A percentile compares a stretch with the other conserved stretches of the same genome.
These are phyloP conservation scores for Tylopilus orsonianus DNA, from an alignment of 1,284 basidiomycete species.

Conservation along the genomic window DNA sequence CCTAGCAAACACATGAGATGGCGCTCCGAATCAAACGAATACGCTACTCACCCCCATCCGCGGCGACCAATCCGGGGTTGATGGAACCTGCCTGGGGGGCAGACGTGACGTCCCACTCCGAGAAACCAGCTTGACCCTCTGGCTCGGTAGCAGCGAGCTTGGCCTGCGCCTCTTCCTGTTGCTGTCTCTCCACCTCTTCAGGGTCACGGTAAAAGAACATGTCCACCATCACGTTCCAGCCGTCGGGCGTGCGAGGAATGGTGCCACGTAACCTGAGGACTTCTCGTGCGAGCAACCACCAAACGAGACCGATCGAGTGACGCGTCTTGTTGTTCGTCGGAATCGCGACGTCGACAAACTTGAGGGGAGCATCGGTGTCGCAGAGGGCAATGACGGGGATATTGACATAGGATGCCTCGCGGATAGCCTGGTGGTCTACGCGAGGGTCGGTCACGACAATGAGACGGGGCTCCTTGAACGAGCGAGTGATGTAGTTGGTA, in stretches of 20 bases:
- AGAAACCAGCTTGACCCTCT: conserved; percentile 41
- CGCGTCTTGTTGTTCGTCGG: conserved; percentile 99
- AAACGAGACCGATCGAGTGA: conserved; percentile 96
- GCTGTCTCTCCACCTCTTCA: conserved; percentile 97
- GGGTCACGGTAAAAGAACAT: conserved; percentile 99
- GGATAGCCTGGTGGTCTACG: conserved; percentile 99
- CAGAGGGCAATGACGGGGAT: conserved; percentile 99
- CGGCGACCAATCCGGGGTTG: conserved; percentile 69
- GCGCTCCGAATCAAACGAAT: background rate
- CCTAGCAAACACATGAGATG: conserved; percentile 39
- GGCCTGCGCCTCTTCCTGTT: conserved; percentile 87
- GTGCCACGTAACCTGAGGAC: conserved; percentile 94
- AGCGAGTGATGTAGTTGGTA: conserved; percentile 99
- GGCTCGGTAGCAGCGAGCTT: conserved; percentile 66
- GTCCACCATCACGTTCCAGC: conserved; percentile 98
- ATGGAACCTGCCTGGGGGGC: conserved; percentile 68
- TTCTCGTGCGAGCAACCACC: conserved; percentile 99
- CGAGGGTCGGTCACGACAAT: conserved; percentile 99
- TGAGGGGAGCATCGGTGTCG: conserved; percentile 96
- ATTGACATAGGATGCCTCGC: conserved; percentile 99
- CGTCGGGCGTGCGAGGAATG: conserved; percentile 85
- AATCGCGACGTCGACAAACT: conserved; percentile 98
- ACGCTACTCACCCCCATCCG: conserved; percentile 59
- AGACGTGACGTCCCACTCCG: conserved; percentile 80
- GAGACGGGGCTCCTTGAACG: conserved; percentile 99